Conservation (phyloP, 164 flowering plant species). For the Chimonanthus praecox region DNA sequence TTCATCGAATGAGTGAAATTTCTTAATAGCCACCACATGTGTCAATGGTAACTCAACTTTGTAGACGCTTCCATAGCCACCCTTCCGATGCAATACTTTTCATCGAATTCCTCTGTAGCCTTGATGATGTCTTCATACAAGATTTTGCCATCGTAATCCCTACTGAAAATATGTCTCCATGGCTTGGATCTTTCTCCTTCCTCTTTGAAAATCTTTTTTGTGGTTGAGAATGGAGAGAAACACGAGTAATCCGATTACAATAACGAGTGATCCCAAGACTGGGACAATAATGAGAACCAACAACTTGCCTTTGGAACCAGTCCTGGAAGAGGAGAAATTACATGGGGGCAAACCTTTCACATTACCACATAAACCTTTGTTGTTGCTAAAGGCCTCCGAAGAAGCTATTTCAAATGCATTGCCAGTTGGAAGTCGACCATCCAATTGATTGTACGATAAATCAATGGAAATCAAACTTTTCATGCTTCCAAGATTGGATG, state of each 20-base stretch:
- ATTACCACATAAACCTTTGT: conserved; percentile 36
- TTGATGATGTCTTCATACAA: conserved; percentile 40
- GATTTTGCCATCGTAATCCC: conserved; percentile 47
- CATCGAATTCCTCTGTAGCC: conserved; percentile 47
- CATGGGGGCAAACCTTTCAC: conserved; percentile 31
- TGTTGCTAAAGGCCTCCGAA: conserved; percentile 7
- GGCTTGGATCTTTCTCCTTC: not conserved
- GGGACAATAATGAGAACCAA: not conserved
- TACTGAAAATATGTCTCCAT: conserved; percentile 13
- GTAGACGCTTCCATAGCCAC: conserved; percentile 33
- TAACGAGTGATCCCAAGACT: no score
- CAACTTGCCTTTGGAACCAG: not conserved
- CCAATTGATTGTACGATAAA: conserved; percentile 45
- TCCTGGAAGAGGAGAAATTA: not conserved
- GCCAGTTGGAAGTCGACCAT: conserved; percentile 20
- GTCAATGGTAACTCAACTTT: conserved; percentile 13
- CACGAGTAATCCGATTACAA: not conserved
- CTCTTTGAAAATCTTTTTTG: not conserved
- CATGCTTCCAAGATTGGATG: conserved; percentile 22
- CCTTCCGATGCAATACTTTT: conserved; percentile 46
- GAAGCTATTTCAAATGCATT: conserved; percentile 12
- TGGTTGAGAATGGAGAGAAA: not conserved
- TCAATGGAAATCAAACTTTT: conserved; percentile 27
- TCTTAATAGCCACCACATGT: conserved; percentile 18
- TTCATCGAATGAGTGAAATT: conserved; percentile 2